Base-by-base conservation (phyloP, 345 rosid species). In the Aurinia saxatilis region DNA sequence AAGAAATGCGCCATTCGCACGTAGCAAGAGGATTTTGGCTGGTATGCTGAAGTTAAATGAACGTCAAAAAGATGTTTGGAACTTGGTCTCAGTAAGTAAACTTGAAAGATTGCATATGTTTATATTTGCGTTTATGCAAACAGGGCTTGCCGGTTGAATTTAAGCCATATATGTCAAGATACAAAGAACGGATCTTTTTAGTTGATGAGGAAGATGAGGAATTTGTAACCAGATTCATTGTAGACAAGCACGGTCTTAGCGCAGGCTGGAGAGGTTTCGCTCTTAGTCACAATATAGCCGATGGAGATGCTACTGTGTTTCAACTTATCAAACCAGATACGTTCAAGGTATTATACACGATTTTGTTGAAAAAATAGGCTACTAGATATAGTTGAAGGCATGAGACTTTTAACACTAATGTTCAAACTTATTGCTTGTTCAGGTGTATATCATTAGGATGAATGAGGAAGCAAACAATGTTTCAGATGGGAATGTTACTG, bases 271-370 rank as follows among this genome's bases (percentile, higher is more conserved):
- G 88, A 73, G 74, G 75, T 38, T 83, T 83, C 47, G 60, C 84
- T 14, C 51, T 73, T 63, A 79, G 71, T 44, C 88, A 82, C 37
- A 68, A 79, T 4, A 67, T 83, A 38, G 57, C 74, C 12, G 80
- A 79, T 44, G 85, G 90, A 30, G 92, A 88, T 72, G 84, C 56
- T 14, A 11, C 77, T 14, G 77, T 83, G 34, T 88, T 88, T 76
- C 90, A 82, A 33, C 74, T 83, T 13, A 63, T 82, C 23, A 42
- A 10, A 6, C 78, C 79, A 34, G 66, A 70, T 45, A 73, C 46
- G 56, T 83, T 88, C 57, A 83, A 85, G 88, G 96, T 82, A 39
- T n/a, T n/a, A n/a, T n/a, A n/a, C n/a, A n/a, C n/a, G n/a, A n/a
- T n/a, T n/a, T n/a, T n/a, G n/a, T n/a, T n/a, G n/a, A n/a, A n/a